Conservation (phyloP, 139 green algal genomes). For the Ettlia oleoabundans region DNA sequence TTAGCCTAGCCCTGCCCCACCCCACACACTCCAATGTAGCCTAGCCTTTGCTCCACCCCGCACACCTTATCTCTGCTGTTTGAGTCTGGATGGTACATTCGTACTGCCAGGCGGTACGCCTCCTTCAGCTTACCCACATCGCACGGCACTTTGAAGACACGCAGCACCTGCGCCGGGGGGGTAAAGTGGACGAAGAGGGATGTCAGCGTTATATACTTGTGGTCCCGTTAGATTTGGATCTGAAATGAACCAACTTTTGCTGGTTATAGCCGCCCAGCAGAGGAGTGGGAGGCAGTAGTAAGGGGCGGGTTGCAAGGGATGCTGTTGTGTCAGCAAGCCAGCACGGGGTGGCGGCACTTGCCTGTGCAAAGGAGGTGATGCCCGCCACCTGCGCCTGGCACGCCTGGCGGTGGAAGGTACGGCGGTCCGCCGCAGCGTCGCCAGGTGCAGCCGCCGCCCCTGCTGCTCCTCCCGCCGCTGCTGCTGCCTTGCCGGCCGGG, state of each 20-base stretch:
- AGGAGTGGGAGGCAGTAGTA: neutral
- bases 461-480: neutral
- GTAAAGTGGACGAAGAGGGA: neutral
- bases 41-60: neutral
- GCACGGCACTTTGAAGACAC: slow-evolving; percentile 37
- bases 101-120: slow-evolving; percentile 37
- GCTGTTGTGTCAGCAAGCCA: neutral
- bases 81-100: slow-evolving; percentile 52
- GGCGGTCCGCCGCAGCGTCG: neutral
- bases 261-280: too few relatives aligned
- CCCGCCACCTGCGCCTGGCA: slow-evolving; percentile 13
- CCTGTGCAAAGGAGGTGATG: slow-evolving; percentile 11
- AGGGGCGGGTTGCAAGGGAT: neutral
- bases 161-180: slow-evolving; percentile 23
- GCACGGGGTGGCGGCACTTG: neutral
- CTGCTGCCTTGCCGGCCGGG: neutral
- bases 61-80: slow-evolving; percentile 34
- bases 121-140: slow-evolving; percentile 13
- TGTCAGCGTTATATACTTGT: neutral
- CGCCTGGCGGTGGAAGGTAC: neutral
- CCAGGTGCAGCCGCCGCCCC: neutral
- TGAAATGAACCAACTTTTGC: too few relatives aligned
- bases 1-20: too few relatives aligned
- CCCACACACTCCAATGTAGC: too few relatives aligned
- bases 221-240: too few relatives aligned